phyloP scores from a whole-genome alignment of 164 flowering plant genomes.

The Sedum album region DNA sequence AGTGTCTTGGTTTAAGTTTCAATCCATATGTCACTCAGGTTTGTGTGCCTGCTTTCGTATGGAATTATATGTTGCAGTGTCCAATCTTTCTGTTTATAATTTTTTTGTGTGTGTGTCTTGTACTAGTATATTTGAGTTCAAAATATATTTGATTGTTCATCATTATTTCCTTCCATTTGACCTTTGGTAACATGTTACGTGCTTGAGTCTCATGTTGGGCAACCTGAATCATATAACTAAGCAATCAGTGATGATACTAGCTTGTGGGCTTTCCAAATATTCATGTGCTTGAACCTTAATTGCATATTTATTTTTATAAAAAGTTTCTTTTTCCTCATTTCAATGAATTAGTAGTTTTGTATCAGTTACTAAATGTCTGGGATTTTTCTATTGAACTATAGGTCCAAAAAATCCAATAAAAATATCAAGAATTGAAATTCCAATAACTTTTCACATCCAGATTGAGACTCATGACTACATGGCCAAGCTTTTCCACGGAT shows the following conservation, averaged over 20 bases:
- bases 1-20: slow-evolving; percentile 73
- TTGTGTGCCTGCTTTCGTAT: slow-evolving; percentile 4
- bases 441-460: too few relatives aligned
- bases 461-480: slow-evolving; percentile 96
- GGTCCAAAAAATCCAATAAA: not conserved
- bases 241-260: not conserved
- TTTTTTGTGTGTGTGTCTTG: too few relatives aligned
- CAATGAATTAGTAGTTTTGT: not conserved
- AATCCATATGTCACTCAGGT: slow-evolving; percentile 94
- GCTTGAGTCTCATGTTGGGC: not conserved
- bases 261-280: not conserved
- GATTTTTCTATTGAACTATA: not conserved
- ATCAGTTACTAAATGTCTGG: not conserved
- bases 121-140: too few relatives aligned
- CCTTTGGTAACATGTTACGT: not conserved
- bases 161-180: not conserved
- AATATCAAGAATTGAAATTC: not conserved
- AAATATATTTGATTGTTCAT: too few relatives aligned
- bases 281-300: not conserved
- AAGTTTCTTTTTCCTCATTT: too few relatives aligned
- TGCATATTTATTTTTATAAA: not conserved
- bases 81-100: too few relatives aligned
- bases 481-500: slow-evolving; percentile 67
- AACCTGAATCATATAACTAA: not conserved
- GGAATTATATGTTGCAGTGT: not conserved